phyloP scores from a whole-genome alignment of 2,329 filamentous ascomycete genomes.

The Colletotrichum neosansevieriae region DNA sequence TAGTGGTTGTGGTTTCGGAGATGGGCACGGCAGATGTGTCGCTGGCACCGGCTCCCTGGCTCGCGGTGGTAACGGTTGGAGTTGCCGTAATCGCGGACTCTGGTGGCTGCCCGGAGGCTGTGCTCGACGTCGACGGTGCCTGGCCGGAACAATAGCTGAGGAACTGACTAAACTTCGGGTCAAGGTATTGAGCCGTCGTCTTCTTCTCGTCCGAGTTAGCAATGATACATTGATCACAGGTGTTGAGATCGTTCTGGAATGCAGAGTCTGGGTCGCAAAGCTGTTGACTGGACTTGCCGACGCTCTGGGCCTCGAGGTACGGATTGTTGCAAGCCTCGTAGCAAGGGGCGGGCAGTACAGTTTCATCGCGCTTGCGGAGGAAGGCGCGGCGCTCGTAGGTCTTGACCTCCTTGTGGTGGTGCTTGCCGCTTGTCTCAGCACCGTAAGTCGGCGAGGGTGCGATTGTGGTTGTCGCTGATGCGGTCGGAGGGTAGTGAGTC shows the following conservation, averaged over 20 bases:
- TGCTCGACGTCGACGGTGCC: slow-evolving; percentile 38
- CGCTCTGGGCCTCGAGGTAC: slow-evolving; percentile 56
- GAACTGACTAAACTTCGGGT: slow-evolving; percentile 49
- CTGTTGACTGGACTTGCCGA: slow-evolving; percentile 56
- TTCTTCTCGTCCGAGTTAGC: background rate
- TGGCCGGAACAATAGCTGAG: slow-evolving; percentile 57
- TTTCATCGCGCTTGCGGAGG: slow-evolving; percentile 54
- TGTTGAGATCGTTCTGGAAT: slow-evolving; percentile 52
- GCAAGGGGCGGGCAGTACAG: slow-evolving; percentile 60
- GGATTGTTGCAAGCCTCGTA: slow-evolving; percentile 65
- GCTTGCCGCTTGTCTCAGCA: slow-evolving; percentile 10
- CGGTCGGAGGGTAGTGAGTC: slow-evolving; percentile 53
- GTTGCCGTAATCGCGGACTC: slow-evolving; percentile 43
- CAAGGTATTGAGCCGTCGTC: background rate
- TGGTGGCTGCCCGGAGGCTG: slow-evolving; percentile 46
- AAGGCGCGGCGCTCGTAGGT: slow-evolving; percentile 40
- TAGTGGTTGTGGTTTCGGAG: slow-evolving; percentile 16
- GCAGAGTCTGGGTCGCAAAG: slow-evolving; percentile 46
- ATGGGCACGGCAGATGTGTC: slow-evolving; percentile 33
- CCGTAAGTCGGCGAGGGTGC: slow-evolving; percentile 14
- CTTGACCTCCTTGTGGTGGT: slow-evolving; percentile 33
- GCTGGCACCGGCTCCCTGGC: slow-evolving; percentile 17
- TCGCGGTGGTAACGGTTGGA: slow-evolving; percentile 38
- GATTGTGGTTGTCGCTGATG: slow-evolving; percentile 43
- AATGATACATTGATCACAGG: slow-evolving; percentile 59